phyloP scores from a whole-genome alignment of 2,329 filamentous ascomycete genomes.

The Herpomyces periplanetae region DNA sequence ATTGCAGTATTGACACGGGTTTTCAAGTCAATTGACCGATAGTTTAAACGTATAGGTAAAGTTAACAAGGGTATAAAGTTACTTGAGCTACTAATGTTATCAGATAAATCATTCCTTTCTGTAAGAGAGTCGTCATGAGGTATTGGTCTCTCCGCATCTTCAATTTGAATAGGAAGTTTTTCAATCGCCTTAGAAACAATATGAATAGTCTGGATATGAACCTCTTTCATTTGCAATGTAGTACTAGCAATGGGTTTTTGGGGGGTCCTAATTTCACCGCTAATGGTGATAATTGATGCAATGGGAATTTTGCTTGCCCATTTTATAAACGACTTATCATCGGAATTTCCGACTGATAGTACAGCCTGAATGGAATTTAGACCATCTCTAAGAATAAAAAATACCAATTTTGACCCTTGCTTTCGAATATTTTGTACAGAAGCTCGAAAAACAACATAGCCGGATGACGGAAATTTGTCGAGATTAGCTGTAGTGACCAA shows the following conservation, averaged over 20 bases:
- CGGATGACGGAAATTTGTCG: too few relatives aligned
- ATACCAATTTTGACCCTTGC: constrained; percentile 65
- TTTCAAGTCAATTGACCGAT: constrained; percentile 66
- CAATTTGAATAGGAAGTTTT: constrained; percentile 21
- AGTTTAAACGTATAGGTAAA: constrained; percentile 52
- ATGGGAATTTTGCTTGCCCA: constrained; percentile 32
- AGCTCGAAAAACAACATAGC: constrained; percentile 31
- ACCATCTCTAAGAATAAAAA: constrained; percentile 48
- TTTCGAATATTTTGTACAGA: constrained; percentile 57
- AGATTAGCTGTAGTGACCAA: too few relatives aligned
- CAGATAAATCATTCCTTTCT: constrained; percentile 10
- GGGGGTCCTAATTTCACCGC: constrained; percentile 41
- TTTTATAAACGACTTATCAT: constrained; percentile 72
- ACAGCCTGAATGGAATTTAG: constrained; percentile 51
- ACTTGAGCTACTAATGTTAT: constrained; percentile 10
- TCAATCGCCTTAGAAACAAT: constrained; percentile 23
- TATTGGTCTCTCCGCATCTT: constrained; percentile 21
- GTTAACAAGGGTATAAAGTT: constrained; percentile 28
- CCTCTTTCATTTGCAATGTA: constrained; percentile 34
- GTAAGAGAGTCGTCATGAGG: constrained; percentile 11
- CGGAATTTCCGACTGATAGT: constrained; percentile 19
- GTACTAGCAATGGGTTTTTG: constrained; percentile 62
- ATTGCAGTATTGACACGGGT: constrained; percentile 67
- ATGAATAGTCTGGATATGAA: constrained; percentile 59
- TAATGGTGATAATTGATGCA: constrained; percentile 46